Evolutionary conservation across 352 stramenopile species (phyloP), one percentile per base, ranked within the genome.

Genomic region (Pythium brassicae): DNA sequence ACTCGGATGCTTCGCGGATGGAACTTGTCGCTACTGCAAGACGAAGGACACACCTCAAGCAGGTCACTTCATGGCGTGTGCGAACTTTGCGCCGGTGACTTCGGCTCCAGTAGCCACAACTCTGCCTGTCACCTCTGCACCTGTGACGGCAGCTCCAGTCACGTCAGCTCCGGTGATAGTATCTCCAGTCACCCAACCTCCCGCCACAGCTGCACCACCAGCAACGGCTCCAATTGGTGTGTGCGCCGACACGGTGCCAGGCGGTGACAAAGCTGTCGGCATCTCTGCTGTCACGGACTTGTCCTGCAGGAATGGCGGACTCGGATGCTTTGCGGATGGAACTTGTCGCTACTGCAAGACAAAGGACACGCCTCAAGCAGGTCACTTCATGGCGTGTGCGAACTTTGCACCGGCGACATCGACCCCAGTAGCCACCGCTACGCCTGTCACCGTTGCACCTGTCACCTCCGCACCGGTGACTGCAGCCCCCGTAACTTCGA

Each of bases 11-110:
- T 68, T 54, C 35, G 25, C 27, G 2, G 39, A 48, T 9, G 45
- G 45, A 14, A 23, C n/a, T 5, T 69, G 64, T 32, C 64, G 64
- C 20, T 71, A 63, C 55, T 71, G 64, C 35, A 67, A 62, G 44
- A 57, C 51, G 20, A 40, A 15, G 9, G 37, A 53, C 9, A 71
- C 64, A 9, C 12, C 37, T 12, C 50, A 68, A 32, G 62, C 63
- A 2, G 15, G n/a, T 8, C 50, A 70, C 27, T 49, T 64, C 17
- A n/a, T 46, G 23, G 44, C 20, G 14, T 68, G 61, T 35, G 29
- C 39, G 39, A 45, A 45, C 39, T 45, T 45, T 19, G n/a, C n/a
- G 3, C 1, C 39, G 22, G 39, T 17, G n/a, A 45, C 39, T 10
- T 45, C 39, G 39, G 39, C 39, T 11, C 39, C 39, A 2, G 39